Conservation (phyloP, 106 monocot species). For the Allium sativum region DNA sequence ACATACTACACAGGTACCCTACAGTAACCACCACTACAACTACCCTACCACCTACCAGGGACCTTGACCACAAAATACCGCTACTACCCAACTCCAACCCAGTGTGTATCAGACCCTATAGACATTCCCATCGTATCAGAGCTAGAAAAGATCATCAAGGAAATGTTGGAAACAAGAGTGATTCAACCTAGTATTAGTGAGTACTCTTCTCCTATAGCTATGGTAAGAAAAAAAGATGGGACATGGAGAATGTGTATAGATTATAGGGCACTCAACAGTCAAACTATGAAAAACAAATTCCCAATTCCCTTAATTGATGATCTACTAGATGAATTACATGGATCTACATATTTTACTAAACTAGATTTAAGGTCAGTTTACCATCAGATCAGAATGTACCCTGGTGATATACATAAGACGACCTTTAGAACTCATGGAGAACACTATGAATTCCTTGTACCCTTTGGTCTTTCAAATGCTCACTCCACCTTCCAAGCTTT, state of each 20-base stretch:
- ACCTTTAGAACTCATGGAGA: constrained; percentile 9
- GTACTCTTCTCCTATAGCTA: not conserved
- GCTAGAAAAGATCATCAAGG: not conserved
- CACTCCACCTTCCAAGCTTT: constrained; percentile 1
- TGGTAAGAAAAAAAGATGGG: not conserved
- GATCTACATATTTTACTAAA: constrained; percentile 13
- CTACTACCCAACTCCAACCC: not conserved
- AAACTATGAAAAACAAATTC: not conserved
- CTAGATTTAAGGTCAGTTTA: constrained; percentile 11
- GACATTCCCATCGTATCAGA: not conserved
- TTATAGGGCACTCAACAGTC: not conserved
- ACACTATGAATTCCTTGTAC: constrained; percentile 16
- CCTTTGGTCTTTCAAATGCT: not conserved
- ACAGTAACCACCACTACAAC: too few species aligned
- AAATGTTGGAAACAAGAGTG: not conserved
- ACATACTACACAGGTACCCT: too few species aligned
- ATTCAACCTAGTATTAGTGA: not conserved
- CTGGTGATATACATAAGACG: constrained; percentile 9
- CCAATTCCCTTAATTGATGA: constrained; percentile 16
- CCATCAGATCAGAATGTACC: constrained; percentile 10
- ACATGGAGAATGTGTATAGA: not conserved
- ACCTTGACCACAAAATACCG: not conserved
- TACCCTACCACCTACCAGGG: too few species aligned
- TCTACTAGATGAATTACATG: constrained; percentile 12
- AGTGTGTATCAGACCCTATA: not conserved